A percentile compares a stretch with the other conserved stretches of the same genome.
Evolutionary conservation across 192 early-diverging fungal genomes (phyloP).

Genomic region (Backusella macrospora): DNA sequence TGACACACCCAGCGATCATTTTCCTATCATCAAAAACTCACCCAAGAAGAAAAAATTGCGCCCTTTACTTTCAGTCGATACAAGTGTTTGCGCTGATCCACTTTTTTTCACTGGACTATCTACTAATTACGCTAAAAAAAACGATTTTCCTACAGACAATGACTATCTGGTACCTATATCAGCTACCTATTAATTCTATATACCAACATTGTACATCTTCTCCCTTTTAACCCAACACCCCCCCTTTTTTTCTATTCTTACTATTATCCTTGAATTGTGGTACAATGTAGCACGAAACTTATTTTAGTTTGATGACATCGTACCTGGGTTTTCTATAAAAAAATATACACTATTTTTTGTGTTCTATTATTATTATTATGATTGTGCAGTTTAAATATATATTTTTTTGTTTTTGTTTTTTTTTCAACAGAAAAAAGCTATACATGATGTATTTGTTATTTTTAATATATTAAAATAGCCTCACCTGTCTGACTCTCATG

Average conservation of each 20-base stretch:
- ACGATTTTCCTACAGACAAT: neutral
- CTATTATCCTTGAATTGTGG: slow-evolving; percentile 6
- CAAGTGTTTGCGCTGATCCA: slow-evolving; percentile 22
- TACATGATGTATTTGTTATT: neutral
- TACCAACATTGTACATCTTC: slow-evolving; percentile 13
- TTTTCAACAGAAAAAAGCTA: neutral
- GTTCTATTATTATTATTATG: slow-evolving; percentile 15
- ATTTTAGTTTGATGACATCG: slow-evolving; percentile 16
- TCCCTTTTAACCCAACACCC: neutral
- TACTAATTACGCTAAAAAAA: slow-evolving; percentile 16
- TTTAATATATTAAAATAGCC: neutral
- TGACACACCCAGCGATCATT: slow-evolving; percentile 13
- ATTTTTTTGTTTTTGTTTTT: no score
- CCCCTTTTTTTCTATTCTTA: neutral
- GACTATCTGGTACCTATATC: slow-evolving; percentile 18
- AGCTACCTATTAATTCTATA: slow-evolving; percentile 19
- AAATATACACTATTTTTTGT: slow-evolving; percentile 16
- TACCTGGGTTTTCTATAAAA: slow-evolving; percentile 13
- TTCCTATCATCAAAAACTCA: neutral
- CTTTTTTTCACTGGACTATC: slow-evolving; percentile 22
- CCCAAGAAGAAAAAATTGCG: slow-evolving; percentile 17
- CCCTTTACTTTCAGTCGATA: slow-evolving; percentile 20
- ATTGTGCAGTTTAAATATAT: neutral
- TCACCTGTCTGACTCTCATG: neutral
- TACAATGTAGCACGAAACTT: slow-evolving; percentile 10